phyloP scores from a whole-genome alignment of 768 basidiomycete genomes.

The Pulveroboletus ravenelii region DNA sequence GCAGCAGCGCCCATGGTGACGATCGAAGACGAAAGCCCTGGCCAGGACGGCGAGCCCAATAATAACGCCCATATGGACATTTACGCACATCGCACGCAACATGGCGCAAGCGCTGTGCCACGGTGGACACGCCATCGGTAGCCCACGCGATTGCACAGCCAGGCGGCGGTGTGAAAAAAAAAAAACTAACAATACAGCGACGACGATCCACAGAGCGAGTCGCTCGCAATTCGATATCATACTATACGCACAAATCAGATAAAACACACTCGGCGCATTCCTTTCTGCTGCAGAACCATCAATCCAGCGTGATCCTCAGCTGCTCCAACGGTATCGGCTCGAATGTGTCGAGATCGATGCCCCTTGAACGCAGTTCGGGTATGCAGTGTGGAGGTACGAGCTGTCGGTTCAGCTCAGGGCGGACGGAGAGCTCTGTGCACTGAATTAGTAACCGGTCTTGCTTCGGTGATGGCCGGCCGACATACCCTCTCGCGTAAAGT shows the following conservation, averaged over 20 bases:
- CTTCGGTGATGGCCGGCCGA: slow-evolving; percentile 3
- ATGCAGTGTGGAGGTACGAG: slow-evolving; percentile 90
- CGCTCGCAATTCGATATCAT: slow-evolving; percentile 33
- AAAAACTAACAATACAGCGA: slow-evolving; percentile 28
- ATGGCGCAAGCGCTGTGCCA: too few relatives aligned
- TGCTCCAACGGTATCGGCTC: slow-evolving; percentile 97
- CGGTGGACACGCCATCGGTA: slow-evolving; percentile 1
- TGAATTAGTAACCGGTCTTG: slow-evolving; percentile 3
- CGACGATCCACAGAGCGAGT: slow-evolving; percentile 18
- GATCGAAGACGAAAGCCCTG: too few relatives aligned
- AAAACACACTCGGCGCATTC: slow-evolving; percentile 19
- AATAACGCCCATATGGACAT: too few relatives aligned
- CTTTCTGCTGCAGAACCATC: slow-evolving; percentile 35
- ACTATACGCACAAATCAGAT: slow-evolving; percentile 34
- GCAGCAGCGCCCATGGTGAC: slow-evolving; percentile 10
- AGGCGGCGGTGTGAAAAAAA: neutral
- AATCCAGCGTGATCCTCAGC: slow-evolving; percentile 90
- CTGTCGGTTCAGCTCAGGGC: slow-evolving; percentile 88
- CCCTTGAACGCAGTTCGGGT: slow-evolving; percentile 79
- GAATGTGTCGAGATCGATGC: slow-evolving; percentile 85
- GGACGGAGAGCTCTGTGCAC: slow-evolving; percentile 82
- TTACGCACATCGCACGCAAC: slow-evolving; percentile 26
- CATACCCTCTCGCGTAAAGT: slow-evolving; percentile 95
- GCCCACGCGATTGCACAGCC: slow-evolving; percentile 21
- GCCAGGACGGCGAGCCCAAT: too few relatives aligned